Evolutionary conservation across 2,329 filamentous ascomycete species (phyloP), one percentile per base, ranked within the genome.

Genomic region (Gaeumannomyces sp.): DNA sequence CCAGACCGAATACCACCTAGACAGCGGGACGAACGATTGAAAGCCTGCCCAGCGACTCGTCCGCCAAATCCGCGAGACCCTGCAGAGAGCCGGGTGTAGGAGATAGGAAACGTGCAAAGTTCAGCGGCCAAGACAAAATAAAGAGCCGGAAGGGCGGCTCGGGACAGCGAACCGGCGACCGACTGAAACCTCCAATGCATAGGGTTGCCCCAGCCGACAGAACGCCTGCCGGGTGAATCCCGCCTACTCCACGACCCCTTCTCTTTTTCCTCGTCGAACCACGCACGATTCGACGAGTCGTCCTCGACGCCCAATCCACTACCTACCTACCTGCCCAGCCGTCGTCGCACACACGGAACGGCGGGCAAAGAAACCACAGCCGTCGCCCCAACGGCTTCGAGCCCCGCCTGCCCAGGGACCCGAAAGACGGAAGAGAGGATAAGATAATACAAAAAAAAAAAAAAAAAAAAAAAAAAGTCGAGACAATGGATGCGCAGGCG

Each of bases 181-280:
- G 22, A 53, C 45, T n/a, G 45, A 53, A 53, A 53, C 45, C 45
- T 25, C 45, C 16, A 53, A n/a, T 53, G 45, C 45, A 53, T 53
- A 53, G 45, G 45, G 45, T 53, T n/a, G 22, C 45, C 45, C 45
- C 45, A 53, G 45, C 45, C 22, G n/a, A 53, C 45, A 53, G n/a
- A 53, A 53, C 45, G n/a, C 45, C 45, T 53, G 45, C 45, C 45
- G 45, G 45, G 45, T n/a, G 45, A 53, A 53, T n/a, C 45, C 45
- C 45, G 45, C 6, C 38, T 22, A 22, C 38, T 45, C 38, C 38
- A 50, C 38, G 38, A 19, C 11, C 38, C 19, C 6, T 50, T 50
- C 19, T 50, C 16, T 22, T 50, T 22, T 50, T 5, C 16, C 38
- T 11, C 4, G 38, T 5, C 38, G 38, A 50, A 22, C 38, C 38